Evolutionary conservation across 768 basidiomycete genomes (phyloP).

Genomic region (Trametopsis cervina): DNA sequence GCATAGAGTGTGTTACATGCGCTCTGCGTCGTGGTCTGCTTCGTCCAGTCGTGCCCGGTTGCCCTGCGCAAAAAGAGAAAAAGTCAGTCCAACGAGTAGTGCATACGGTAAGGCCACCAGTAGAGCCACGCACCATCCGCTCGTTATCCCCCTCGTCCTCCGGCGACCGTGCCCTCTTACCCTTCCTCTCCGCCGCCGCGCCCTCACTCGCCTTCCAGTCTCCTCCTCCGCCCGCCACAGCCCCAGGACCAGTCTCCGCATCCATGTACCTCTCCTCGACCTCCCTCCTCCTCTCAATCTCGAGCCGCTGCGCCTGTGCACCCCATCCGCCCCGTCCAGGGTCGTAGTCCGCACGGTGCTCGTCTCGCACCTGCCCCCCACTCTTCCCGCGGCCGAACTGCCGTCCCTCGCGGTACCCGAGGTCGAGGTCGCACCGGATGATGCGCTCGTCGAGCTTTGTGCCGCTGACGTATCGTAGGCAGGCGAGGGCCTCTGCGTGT

Average conservation of each 20-base stretch:
- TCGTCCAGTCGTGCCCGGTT: slow-evolving; percentile 54
- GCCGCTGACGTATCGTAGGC: slow-evolving; percentile 92
- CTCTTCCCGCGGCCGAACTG: slow-evolving; percentile 98
- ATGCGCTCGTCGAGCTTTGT: slow-evolving; percentile 98
- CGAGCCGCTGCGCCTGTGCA: slow-evolving; percentile 70
- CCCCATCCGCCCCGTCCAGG: slow-evolving; percentile 95
- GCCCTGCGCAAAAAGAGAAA: no score
- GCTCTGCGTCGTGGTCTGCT: slow-evolving; percentile 58
- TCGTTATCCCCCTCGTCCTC: slow-evolving; percentile 63
- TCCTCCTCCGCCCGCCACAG: slow-evolving; percentile 76
- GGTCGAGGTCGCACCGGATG: slow-evolving; percentile 94
- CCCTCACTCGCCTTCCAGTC: slow-evolving; percentile 74
- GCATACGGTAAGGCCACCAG: no score
- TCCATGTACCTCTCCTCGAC: slow-evolving; percentile 86
- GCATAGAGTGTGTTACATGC: slow-evolving; percentile 58
- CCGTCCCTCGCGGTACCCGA: slow-evolving; percentile 93
- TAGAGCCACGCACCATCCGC: slow-evolving; percentile 49
- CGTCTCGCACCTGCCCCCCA: slow-evolving; percentile 87
- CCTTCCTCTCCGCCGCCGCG: slow-evolving; percentile 25
- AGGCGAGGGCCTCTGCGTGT: slow-evolving; percentile 86
- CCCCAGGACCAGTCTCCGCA: slow-evolving; percentile 70
- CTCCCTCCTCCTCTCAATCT: slow-evolving; percentile 70
- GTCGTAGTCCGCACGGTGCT: slow-evolving; percentile 95
- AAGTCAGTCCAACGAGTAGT: no score
- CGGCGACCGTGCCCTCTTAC: slow-evolving; percentile 71